These are phyloP conservation scores for Eucalyptus polybractea DNA, from an alignment of 345 rosid genomes.

Conservation along the genomic window DNA sequence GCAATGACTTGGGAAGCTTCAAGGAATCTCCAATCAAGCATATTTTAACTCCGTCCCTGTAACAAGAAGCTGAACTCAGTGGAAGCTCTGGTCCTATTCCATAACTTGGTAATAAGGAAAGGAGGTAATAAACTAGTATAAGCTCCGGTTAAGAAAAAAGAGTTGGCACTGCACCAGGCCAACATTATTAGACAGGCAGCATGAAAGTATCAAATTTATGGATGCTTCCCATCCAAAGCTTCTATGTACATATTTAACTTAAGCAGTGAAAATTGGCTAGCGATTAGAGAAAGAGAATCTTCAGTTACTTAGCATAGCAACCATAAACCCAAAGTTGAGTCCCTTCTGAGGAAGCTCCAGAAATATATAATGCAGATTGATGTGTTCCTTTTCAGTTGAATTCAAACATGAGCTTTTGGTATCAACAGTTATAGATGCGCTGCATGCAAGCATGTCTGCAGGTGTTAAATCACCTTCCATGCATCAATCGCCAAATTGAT, in stretches of 20 bases:
- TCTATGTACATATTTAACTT: background rate
- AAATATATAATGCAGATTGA: background rate
- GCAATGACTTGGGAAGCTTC: slow-evolving; percentile 35
- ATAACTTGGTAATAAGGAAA: background rate
- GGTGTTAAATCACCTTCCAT: background rate
- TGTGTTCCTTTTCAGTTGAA: background rate
- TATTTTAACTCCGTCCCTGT: slow-evolving; percentile 34
- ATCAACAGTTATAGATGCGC: background rate
- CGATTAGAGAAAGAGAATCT: background rate
- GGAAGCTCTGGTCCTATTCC: background rate
- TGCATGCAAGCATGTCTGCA: background rate
- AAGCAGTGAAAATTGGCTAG: background rate
- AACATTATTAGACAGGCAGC: background rate
- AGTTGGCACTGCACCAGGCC: background rate
- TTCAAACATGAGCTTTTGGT: background rate
- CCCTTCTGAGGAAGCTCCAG: background rate
- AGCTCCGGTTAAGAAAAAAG: background rate
- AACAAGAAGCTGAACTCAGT: background rate
- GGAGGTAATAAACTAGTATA: background rate
- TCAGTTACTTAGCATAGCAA: background rate
- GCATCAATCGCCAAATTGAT: background rate
- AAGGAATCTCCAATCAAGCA: slow-evolving; percentile 59
- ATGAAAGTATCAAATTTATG: background rate
- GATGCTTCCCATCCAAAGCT: background rate
- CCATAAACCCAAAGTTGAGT: background rate